Percentiles rank a stretch among this genome's conserved stretches.
phyloP scores from a whole-genome alignment of 768 basidiomycete species.

The Leccinum variicolor region DNA sequence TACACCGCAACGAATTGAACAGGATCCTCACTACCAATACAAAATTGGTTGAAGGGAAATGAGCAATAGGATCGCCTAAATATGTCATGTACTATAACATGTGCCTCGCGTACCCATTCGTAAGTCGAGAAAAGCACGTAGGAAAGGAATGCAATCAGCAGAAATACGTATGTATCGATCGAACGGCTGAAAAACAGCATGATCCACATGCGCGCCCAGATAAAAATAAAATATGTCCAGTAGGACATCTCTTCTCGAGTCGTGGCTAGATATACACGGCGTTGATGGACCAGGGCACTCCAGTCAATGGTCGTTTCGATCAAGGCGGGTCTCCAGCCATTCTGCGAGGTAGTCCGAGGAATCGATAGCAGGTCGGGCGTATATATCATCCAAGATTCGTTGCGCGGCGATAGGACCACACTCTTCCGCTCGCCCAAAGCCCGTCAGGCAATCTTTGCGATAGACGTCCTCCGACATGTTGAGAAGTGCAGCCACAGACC shows the following conservation, averaged over 20 bases:
- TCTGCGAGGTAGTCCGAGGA: conserved; percentile 31
- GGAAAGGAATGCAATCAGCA: not conserved
- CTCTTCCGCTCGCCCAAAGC: conserved; percentile 78
- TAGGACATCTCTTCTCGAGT: not conserved
- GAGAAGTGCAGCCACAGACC: conserved; percentile 50
- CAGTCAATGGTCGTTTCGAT: conserved; percentile 17
- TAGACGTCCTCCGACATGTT: conserved; percentile 62
- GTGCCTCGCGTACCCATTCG: not conserved
- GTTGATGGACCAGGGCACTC: not conserved
- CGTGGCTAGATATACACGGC: not conserved
- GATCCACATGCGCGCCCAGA: not conserved
- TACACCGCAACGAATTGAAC: conserved; percentile 66
- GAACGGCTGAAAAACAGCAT: not conserved
- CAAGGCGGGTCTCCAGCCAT: conserved; percentile 42
- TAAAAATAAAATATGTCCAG: not conserved
- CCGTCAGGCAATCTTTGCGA: conserved; percentile 62
- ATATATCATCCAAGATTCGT: conserved; percentile 52
- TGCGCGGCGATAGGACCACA: conserved; percentile 58
- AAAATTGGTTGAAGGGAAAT: conserved; percentile 5
- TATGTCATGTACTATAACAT: not conserved
- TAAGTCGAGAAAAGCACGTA: not conserved
- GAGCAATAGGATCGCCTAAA: not conserved
- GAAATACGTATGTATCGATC: not conserved
- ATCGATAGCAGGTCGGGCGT: conserved; percentile 29
- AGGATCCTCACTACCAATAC: conserved; percentile 46